Percentiles rank a stretch among this genome's conserved stretches.
These are phyloP conservation scores for Ministeria vibrans DNA, from an alignment of 78 protist genomes.

Conservation along the genomic window DNA sequence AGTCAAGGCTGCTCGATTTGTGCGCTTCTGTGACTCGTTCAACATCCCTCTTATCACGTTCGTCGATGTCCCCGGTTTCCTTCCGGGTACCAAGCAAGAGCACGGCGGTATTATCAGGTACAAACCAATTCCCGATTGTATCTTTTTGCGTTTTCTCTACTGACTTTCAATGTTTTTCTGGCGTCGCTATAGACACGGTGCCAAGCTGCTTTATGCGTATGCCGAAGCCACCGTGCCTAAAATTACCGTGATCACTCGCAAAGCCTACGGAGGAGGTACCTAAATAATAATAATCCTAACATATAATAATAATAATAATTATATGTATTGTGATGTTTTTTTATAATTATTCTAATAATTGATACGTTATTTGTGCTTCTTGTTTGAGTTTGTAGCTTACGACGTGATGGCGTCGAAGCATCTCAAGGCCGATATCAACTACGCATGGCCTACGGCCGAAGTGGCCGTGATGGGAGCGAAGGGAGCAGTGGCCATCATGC, in stretches of 20 bases:
- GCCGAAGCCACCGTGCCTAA: conserved; percentile 98
- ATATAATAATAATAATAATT: too few relatives aligned
- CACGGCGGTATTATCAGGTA: conserved; percentile 95
- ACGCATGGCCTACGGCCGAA: conserved; percentile 98
- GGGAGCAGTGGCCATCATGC: conserved; percentile 95
- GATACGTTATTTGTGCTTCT: too few relatives aligned
- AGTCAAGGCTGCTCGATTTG: conserved; percentile 82
- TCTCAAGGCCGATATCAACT: conserved; percentile 91
- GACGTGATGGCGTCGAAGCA: conserved; percentile 88
- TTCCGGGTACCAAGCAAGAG: conserved; percentile 87
- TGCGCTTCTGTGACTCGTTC: conserved; percentile 95
- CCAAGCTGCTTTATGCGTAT: conserved; percentile 96
- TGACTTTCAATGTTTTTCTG: too few relatives aligned
- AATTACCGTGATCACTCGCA: conserved; percentile 94
- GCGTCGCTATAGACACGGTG: too few relatives aligned
- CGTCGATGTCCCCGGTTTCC: conserved; percentile 98
- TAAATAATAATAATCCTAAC: too few relatives aligned
- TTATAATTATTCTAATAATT: too few relatives aligned
- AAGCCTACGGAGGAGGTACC: conserved; percentile 99
- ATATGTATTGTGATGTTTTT: too few relatives aligned
- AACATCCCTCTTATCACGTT: conserved; percentile 94
- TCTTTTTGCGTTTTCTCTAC: too few relatives aligned
- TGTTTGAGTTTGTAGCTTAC: too few relatives aligned
- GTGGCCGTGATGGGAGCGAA: conserved; percentile 98
- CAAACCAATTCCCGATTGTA: too few relatives aligned